Conservation (phyloP, 2,329 filamentous ascomycete species). For the Ceratocystis alfenasii region DNA sequence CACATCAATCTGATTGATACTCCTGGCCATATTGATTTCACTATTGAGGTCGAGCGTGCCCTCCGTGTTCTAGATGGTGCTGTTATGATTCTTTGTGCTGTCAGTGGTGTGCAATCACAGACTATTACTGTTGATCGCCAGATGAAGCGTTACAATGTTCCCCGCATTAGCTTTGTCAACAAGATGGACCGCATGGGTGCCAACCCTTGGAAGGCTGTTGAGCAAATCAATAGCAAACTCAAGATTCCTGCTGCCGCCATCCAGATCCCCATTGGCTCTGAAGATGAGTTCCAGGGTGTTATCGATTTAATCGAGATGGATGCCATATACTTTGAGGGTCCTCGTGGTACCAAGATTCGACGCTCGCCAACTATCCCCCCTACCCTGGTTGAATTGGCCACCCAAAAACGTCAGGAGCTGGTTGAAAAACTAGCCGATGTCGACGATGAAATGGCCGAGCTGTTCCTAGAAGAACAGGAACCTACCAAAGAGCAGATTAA, state of each 20-base stretch:
- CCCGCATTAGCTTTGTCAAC: conserved; percentile 91
- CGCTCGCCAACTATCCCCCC: conserved; percentile 70
- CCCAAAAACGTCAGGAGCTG: conserved; percentile 71
- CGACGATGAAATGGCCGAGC: conserved; percentile 92
- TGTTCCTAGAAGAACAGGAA: conserved; percentile 77
- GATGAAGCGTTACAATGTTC: conserved; percentile 97
- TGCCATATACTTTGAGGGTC: conserved; percentile 82
- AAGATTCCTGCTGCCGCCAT: conserved; percentile 86
- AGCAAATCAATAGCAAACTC: conserved; percentile 94
- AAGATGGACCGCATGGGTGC: conserved; percentile 99
- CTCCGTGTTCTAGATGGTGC: conserved; percentile 90
- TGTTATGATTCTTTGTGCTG: conserved; percentile 96
- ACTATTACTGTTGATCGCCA: conserved; percentile 97
- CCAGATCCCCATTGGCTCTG: conserved; percentile 84
- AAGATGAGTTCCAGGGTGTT: conserved; percentile 85
- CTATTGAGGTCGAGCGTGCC: conserved; percentile 94
- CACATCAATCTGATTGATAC: conserved; percentile 99
- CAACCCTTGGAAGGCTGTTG: conserved; percentile 93
- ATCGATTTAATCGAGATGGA: conserved; percentile 89
- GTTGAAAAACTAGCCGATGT: conserved; percentile 96
- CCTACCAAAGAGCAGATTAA: conserved; percentile 77
- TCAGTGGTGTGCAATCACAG: conserved; percentile 93
- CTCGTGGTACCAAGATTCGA: conserved; percentile 63
- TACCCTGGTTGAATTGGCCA: conserved; percentile 61
- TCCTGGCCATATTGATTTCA: conserved; percentile 97